These are phyloP conservation scores for Paecilomyces formosus DNA, from an alignment of 2,329 filamentous ascomycete genomes.

Conservation along the genomic window DNA sequence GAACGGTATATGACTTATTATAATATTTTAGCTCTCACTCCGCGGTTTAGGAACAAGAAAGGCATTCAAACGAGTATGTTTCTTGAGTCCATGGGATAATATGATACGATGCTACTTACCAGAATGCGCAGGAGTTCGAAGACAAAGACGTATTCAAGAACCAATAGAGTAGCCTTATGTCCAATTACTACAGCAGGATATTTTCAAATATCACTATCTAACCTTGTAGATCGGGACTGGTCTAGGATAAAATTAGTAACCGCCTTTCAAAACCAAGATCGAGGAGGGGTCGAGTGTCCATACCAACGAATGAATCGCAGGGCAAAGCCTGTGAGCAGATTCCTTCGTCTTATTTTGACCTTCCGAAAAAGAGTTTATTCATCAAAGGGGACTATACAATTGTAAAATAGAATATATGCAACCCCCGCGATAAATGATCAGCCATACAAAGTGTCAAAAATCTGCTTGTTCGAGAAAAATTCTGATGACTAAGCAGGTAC, in stretches of 20 bases:
- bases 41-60: not conserved
- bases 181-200: not conserved
- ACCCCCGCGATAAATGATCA: not conserved
- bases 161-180: not conserved
- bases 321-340: not conserved
- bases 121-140: not conserved
- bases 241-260: not conserved
- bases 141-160: not conserved
- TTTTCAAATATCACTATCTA: not conserved
- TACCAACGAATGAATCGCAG: not conserved
- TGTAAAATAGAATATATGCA: not conserved
- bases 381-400: not conserved
- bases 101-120: not conserved
- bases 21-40: not conserved
- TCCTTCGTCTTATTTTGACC: not conserved
- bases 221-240: not conserved
- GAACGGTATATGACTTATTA: not conserved
- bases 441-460: not conserved
- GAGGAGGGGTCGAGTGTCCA: not conserved
- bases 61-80: not conserved
- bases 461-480: conserved; percentile 2
- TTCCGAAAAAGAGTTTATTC: not conserved
- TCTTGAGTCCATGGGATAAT: not conserved
- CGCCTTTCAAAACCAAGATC: not conserved
- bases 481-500: conserved; percentile 9